Conservation (phyloP, 2,329 filamentous ascomycete genomes). For the Colletotrichum lentis region DNA sequence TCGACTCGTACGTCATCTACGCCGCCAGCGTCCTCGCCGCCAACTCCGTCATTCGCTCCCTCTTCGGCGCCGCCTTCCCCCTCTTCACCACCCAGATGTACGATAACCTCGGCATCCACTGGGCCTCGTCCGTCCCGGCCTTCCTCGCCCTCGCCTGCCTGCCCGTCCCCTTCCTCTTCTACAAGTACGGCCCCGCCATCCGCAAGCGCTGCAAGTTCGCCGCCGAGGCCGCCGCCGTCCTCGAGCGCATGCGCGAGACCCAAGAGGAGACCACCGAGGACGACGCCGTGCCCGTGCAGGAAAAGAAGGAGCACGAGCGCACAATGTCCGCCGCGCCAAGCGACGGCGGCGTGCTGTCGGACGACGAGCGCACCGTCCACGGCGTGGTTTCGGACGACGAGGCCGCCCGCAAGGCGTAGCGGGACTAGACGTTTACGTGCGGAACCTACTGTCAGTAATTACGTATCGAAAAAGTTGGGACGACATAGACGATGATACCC, state of each 20-base stretch:
- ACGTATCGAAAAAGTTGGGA: slow-evolving; percentile 18
- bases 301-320: slow-evolving; percentile 32
- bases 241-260: slow-evolving; percentile 54
- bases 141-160: slow-evolving; percentile 77
- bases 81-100: slow-evolving; percentile 73
- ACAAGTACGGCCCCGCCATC: slow-evolving; percentile 68
- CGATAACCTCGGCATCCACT: slow-evolving; percentile 72
- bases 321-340: background rate
- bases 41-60: slow-evolving; percentile 73
- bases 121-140: slow-evolving; percentile 76
- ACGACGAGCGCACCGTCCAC: slow-evolving; percentile 35
- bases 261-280: slow-evolving; percentile 31
- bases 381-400: slow-evolving; percentile 24
- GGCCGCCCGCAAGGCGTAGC: slow-evolving; percentile 8
- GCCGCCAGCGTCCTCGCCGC: slow-evolving; percentile 79
- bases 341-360: slow-evolving; percentile 29
- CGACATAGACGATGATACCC: slow-evolving; percentile 33
- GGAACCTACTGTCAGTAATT: background rate
- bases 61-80: slow-evolving; percentile 77
- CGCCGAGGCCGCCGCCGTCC: slow-evolving; percentile 66
- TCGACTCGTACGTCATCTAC: slow-evolving; percentile 69
- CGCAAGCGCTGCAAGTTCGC: slow-evolving; percentile 64
- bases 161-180: slow-evolving; percentile 79
- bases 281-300: slow-evolving; percentile 36
- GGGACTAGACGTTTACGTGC: background rate